Evolutionary conservation across 1,284 basidiomycete species (phyloP).

Genomic region (Apiotrichum mycotoxinovorans): DNA sequence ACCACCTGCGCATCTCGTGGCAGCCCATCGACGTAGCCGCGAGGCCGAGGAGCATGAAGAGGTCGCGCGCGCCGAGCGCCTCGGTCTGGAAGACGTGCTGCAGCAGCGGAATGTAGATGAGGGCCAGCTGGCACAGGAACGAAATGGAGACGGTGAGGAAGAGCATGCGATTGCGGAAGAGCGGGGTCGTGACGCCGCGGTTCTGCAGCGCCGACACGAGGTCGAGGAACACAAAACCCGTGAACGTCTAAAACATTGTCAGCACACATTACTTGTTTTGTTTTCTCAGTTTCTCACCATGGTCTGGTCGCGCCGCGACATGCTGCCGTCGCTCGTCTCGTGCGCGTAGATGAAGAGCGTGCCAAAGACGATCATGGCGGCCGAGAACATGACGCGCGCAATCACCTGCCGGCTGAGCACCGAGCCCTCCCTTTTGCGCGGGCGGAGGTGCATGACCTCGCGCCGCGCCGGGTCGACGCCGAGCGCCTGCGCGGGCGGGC

Average conservation of each 20-base stretch:
- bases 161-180: conserved; percentile 83
- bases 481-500: conserved; percentile 92
- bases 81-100: conserved; percentile 93
- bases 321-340: conserved; percentile 73
- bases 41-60: conserved; percentile 68
- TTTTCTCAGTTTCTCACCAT: no score
- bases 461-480: conserved; percentile 94
- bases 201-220: conserved; percentile 92
- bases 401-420: conserved; percentile 75
- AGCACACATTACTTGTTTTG: no score
- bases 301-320: conserved; percentile 83
- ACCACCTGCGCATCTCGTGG: conserved; percentile 77
- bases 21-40: conserved; percentile 65
- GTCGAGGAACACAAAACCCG: conserved; percentile 94
- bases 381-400: conserved; percentile 80
- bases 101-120: conserved; percentile 87
- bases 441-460: conserved; percentile 82
- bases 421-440: conserved; percentile 80
- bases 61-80: conserved; percentile 65
- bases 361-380: conserved; percentile 81
- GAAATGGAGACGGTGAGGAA: conserved; percentile 80
- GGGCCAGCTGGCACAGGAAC: conserved; percentile 72
- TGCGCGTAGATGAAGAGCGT: conserved; percentile 84
- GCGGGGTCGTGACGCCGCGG: conserved; percentile 75
- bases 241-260: conserved; percentile 69